Percentiles rank a stretch among this genome's conserved stretches.
Evolutionary conservation across 208 protist species (phyloP).

Genomic region (Balamuthia mandrillaris): DNA sequence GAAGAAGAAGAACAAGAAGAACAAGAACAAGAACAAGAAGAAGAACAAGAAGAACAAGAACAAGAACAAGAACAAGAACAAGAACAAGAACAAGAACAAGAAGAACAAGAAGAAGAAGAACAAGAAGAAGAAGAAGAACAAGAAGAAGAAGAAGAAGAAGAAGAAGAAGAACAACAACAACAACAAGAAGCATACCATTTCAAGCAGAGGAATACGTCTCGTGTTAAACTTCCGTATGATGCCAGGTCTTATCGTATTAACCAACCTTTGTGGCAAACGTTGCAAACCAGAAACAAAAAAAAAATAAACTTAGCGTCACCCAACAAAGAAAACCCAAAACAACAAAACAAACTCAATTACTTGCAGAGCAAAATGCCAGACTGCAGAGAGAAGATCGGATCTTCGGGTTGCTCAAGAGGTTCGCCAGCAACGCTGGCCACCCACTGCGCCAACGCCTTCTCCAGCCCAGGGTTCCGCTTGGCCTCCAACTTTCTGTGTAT

Average conservation of each 20-base stretch:
- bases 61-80: too few species aligned
- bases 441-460: conserved; percentile 22
- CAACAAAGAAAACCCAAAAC: background rate
- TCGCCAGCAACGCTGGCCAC: too few species aligned
- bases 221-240: conserved; percentile 53
- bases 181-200: too few species aligned
- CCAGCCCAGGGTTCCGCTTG: conserved; percentile 45
- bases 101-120: too few species aligned
- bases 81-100: too few species aligned
- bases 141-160: too few species aligned
- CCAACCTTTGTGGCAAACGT: background rate
- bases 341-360: background rate
- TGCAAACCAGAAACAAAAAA: background rate
- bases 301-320: background rate
- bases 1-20: too few species aligned
- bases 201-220: conserved; percentile 40
- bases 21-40: too few species aligned
- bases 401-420: too few species aligned
- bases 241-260: conserved; percentile 49
- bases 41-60: too few species aligned
- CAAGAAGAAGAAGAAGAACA: too few species aligned
- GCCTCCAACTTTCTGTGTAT: conserved; percentile 43
- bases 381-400: conserved; percentile 42
- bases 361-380: conserved; percentile 53
- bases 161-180: too few species aligned